phyloP scores from a whole-genome alignment of 768 basidiomycete genomes.

The Ramaria rubella region DNA sequence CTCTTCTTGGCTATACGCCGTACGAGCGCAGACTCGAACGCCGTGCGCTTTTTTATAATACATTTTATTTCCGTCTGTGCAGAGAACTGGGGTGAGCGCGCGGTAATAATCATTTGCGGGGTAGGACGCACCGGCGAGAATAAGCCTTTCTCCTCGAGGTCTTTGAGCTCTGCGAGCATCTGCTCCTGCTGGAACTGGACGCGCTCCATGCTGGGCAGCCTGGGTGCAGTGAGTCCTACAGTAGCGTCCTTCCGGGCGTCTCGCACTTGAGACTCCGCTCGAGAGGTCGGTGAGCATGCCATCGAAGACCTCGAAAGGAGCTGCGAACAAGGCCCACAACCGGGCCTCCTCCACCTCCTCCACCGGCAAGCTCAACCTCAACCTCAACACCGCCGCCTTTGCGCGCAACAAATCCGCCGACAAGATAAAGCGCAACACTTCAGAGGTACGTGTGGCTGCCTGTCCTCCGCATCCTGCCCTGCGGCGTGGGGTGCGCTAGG shows the following conservation, averaged over 20 bases:
- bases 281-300: slow-evolving; percentile 3
- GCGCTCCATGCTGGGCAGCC: slow-evolving; percentile 64
- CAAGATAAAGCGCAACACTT: slow-evolving; percentile 6
- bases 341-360: slow-evolving; percentile 1
- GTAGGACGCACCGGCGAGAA: slow-evolving; percentile 63
- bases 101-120: not conserved
- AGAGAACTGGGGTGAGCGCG: slow-evolving; percentile 13
- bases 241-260: too few relatives aligned
- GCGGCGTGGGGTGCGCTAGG: not conserved
- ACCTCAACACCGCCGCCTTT: not conserved
- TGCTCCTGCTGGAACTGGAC: slow-evolving; percentile 94
- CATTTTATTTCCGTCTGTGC: slow-evolving; percentile 72
- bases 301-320: slow-evolving; percentile 6
- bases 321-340: slow-evolving; percentile 1
- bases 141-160: slow-evolving; percentile 75
- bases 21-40: slow-evolving; percentile 77
- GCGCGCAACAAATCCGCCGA: slow-evolving; percentile 5
- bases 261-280: slow-evolving; percentile 4
- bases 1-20: slow-evolving; percentile 78
- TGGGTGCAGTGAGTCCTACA: not conserved
- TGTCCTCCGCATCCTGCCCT: not conserved
- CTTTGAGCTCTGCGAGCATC: slow-evolving; percentile 95
- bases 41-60: slow-evolving; percentile 79
- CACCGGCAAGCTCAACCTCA: not conserved
- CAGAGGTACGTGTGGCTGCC: not conserved